These are phyloP conservation scores for Microdochium nivale DNA, from an alignment of 2,329 filamentous ascomycete genomes.

Conservation along the genomic window DNA sequence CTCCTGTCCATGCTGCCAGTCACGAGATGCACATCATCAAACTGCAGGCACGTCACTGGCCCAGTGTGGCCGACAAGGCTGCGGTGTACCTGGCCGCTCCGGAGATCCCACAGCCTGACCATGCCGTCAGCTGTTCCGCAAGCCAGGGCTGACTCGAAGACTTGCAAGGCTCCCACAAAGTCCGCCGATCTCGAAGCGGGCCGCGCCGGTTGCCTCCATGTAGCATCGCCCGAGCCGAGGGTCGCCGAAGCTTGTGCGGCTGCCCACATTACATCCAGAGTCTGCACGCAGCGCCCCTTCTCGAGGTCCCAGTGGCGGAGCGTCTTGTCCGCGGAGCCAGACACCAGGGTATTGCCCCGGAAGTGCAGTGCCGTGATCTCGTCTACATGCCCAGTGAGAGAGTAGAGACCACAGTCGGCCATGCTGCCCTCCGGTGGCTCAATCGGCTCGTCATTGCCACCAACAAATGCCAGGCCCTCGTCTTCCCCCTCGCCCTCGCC, in stretches of 20 bases:
- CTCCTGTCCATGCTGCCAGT: conserved; percentile 90
- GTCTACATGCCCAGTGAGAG: conserved; percentile 81
- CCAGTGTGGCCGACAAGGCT: conserved; percentile 94
- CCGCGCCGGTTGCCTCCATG: conserved; percentile 68
- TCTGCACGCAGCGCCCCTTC: conserved; percentile 95
- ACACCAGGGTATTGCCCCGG: conserved; percentile 80
- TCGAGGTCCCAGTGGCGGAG: conserved; percentile 95
- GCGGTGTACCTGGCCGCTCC: conserved; percentile 93
- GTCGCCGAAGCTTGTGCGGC: conserved; percentile 78
- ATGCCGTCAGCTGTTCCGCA: conserved; percentile 97
- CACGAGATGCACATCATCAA: conserved; percentile 90
- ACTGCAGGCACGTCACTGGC: conserved; percentile 87
- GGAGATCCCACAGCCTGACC: conserved; percentile 92
- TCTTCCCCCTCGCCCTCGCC: conserved; percentile 51
- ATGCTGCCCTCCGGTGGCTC: conserved; percentile 71
- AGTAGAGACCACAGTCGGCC: conserved; percentile 82
- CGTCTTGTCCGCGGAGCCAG: conserved; percentile 94
- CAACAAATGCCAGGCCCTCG: conserved; percentile 65
- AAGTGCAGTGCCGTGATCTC: conserved; percentile 94
- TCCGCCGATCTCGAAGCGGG: conserved; percentile 63
- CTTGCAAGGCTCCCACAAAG: conserved; percentile 90
- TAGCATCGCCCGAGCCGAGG: conserved; percentile 49
- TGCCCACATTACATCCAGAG: conserved; percentile 95
- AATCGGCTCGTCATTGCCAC: conserved; percentile 57
- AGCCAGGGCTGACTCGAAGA: conserved; percentile 90